A percentile compares a stretch with the other conserved stretches of the same genome.
phyloP scores from a whole-genome alignment of 2,329 filamentous ascomycete species.

The Fusarium sp. region DNA sequence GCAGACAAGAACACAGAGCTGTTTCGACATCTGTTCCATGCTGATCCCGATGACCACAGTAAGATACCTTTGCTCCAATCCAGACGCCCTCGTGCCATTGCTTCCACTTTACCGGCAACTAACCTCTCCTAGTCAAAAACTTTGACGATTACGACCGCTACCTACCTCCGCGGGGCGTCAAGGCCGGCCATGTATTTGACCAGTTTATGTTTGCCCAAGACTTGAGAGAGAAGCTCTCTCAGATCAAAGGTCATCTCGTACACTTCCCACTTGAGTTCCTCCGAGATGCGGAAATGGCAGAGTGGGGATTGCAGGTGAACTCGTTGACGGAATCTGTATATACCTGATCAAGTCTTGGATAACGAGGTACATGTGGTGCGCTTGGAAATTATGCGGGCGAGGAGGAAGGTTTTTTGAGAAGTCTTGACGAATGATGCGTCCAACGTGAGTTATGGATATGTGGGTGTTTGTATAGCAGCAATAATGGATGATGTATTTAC shows the following conservation, averaged over 20 bases:
- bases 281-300: constrained; percentile 85
- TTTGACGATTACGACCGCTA: constrained; percentile 92
- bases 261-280: constrained; percentile 96
- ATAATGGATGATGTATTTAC: neutral
- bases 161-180: constrained; percentile 73
- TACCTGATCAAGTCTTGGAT: constrained; percentile 57
- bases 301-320: constrained; percentile 87
- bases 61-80: too few relatives aligned
- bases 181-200: constrained; percentile 88
- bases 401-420: neutral
- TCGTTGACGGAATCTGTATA: constrained; percentile 87
- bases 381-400: neutral
- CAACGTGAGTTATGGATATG: neutral
- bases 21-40: constrained; percentile 83
- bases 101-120: constrained; percentile 14
- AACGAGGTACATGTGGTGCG: too few relatives aligned
- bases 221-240: constrained; percentile 77
- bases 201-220: constrained; percentile 73
- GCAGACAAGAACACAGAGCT: constrained; percentile 77
- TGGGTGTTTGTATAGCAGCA: neutral
- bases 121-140: constrained; percentile 69
- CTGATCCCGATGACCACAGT: constrained; percentile 88
- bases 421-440: neutral
- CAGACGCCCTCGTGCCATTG: too few relatives aligned
- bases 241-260: constrained; percentile 87